Conservation (phyloP, 345 rosid species). For the Ceriops tagal region DNA sequence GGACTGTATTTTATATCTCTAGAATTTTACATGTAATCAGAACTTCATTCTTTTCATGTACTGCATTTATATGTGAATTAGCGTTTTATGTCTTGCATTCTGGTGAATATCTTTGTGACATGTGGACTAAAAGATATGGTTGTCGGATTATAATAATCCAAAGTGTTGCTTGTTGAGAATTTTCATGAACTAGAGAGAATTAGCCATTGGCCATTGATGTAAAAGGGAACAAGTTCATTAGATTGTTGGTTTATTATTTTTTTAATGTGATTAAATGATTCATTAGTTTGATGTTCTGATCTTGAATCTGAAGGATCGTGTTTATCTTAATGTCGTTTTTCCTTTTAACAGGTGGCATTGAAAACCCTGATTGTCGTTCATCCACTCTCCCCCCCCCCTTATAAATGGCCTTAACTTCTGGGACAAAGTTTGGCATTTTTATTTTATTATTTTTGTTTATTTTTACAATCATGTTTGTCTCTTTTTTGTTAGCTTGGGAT, state of each 20-base stretch:
- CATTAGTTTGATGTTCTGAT: not conserved
- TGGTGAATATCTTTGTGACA: too few species aligned
- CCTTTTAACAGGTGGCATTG: slow-evolving; percentile 67
- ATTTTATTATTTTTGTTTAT: not conserved
- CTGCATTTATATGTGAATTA: too few species aligned
- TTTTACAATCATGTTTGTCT: not conserved
- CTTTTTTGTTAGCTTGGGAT: slow-evolving; percentile 78
- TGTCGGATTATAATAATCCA: too few species aligned
- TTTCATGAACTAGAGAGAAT: too few species aligned
- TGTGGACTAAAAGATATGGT: too few species aligned
- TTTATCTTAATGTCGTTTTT: not conserved
- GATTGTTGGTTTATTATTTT: not conserved
- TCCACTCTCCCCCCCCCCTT: not conserved
- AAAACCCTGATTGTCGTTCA: slow-evolving; percentile 90
- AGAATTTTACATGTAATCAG: not conserved
- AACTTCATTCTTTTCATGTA: too few species aligned
- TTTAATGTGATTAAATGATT: not conserved
- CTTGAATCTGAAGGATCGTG: not conserved
- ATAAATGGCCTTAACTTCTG: not conserved
- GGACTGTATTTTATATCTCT: not conserved
- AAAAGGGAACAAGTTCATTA: not conserved
- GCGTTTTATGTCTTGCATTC: too few species aligned
- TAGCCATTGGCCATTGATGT: not conserved
- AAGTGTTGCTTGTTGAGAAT: too few species aligned
- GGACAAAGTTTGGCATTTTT: not conserved